Percentiles rank a stretch among this genome's conserved stretches.
Evolutionary conservation across 305 asterid genomes (phyloP).

Genomic region (Solanum hybrid): DNA sequence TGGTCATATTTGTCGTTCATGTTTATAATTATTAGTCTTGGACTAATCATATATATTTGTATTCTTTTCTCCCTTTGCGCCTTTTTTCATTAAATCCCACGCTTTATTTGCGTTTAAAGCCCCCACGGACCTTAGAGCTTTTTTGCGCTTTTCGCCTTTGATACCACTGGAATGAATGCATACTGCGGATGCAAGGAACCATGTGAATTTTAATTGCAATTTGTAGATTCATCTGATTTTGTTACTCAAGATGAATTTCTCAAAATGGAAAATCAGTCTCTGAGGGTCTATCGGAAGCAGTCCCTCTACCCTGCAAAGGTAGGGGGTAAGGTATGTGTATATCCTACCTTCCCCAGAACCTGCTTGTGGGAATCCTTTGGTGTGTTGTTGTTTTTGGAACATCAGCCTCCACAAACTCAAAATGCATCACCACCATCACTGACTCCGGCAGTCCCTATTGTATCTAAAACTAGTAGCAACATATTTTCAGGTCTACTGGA

Average conservation of each 20-base stretch:
- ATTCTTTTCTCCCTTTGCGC: too few species aligned
- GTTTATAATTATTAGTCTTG: too few species aligned
- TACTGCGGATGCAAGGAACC: background rate
- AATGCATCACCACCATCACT: background rate
- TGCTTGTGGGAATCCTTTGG: background rate
- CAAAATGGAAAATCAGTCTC: background rate
- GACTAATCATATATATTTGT: too few species aligned
- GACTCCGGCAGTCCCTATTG: background rate
- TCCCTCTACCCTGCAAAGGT: background rate
- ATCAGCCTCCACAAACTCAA: background rate
- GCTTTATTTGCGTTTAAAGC: too few species aligned
- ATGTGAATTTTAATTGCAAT: background rate
- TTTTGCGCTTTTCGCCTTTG: too few species aligned
- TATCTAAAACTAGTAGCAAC: background rate
- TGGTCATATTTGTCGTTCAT: too few species aligned
- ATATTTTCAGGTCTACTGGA: background rate
- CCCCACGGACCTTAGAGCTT: too few species aligned
- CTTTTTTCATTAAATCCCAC: too few species aligned
- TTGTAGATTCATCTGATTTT: background rate
- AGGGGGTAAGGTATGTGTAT: background rate
- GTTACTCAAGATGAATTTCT: background rate
- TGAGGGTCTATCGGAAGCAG: background rate
- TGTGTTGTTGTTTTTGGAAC: background rate
- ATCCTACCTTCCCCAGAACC: background rate
- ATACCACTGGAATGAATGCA: background rate